Percentiles rank a stretch among this genome's conserved stretches.
phyloP scores from a whole-genome alignment of 2,329 filamentous ascomycete species.

The Aspergillus aculeatus region DNA sequence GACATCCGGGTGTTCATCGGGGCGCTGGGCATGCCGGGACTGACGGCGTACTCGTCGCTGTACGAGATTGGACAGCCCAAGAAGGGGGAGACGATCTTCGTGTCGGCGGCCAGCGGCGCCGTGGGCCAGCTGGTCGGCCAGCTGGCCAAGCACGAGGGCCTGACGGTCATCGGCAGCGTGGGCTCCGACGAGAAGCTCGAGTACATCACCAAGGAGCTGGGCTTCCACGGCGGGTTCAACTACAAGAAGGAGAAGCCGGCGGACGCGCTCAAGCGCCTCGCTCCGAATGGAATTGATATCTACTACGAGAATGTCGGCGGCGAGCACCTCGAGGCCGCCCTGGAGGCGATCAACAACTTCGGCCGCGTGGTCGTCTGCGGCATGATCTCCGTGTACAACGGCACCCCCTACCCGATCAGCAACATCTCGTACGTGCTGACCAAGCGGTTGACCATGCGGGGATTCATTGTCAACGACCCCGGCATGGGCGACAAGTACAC shows the following conservation, averaged over 20 bases:
- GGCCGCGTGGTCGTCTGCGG: conserved; percentile 66
- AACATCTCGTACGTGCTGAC: conserved; percentile 64
- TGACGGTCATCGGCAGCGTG: conserved; percentile 76
- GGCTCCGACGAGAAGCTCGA: conserved; percentile 77
- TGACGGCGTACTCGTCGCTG: conserved; percentile 72
- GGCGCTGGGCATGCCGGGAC: conserved; percentile 73
- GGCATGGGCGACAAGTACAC: conserved; percentile 66
- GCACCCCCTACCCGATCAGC: conserved; percentile 64
- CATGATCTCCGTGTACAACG: conserved; percentile 79
- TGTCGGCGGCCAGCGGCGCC: conserved; percentile 75
- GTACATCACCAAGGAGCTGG: conserved; percentile 67
- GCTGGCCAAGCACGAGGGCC: conserved; percentile 75
- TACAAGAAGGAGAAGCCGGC: conserved; percentile 77
- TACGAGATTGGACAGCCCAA: conserved; percentile 74
- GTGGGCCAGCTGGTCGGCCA: conserved; percentile 83
- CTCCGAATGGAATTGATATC: conserved; percentile 76
- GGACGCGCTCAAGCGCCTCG: conserved; percentile 67
- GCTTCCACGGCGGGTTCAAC: conserved; percentile 76
- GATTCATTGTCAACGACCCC: conserved; percentile 70
- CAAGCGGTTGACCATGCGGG: conserved; percentile 67
- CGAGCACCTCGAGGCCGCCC: conserved; percentile 68
- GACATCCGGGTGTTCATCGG: conserved; percentile 65
- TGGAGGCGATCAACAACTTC: conserved; percentile 62
- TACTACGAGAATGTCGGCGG: conserved; percentile 81
- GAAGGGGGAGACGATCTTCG: conserved; percentile 77